phyloP scores from a whole-genome alignment of 2,329 filamentous ascomycete species.

The Fusarium concolor region DNA sequence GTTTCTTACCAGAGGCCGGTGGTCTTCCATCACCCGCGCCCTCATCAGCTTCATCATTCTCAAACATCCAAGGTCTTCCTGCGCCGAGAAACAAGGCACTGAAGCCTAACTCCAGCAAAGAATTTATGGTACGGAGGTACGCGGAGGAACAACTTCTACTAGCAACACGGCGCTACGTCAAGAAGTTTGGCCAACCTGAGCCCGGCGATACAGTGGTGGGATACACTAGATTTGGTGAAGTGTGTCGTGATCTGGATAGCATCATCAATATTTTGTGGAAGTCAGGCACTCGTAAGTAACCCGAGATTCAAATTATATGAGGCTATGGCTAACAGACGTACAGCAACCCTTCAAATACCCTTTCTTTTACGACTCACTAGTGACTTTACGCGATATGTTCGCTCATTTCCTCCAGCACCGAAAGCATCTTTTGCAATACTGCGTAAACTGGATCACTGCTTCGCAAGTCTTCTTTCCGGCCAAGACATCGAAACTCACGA shows the following conservation, averaged over 20 bases:
- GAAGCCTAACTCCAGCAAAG: slow-evolving; percentile 68
- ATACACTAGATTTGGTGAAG: slow-evolving; percentile 73
- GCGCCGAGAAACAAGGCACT: slow-evolving; percentile 66
- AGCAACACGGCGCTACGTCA: slow-evolving; percentile 69
- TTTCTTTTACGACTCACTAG: slow-evolving; percentile 84
- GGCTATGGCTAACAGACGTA: not conserved
- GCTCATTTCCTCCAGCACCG: slow-evolving; percentile 72
- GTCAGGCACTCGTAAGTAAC: slow-evolving; percentile 80
- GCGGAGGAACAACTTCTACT: slow-evolving; percentile 65
- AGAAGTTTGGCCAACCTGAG: slow-evolving; percentile 64
- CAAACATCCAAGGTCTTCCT: slow-evolving; percentile 58
- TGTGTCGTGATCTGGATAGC: slow-evolving; percentile 78
- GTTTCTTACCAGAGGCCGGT: slow-evolving; percentile 60
- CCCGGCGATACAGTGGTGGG: slow-evolving; percentile 62
- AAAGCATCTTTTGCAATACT: slow-evolving; percentile 77
- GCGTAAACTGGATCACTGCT: slow-evolving; percentile 84
- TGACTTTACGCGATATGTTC: slow-evolving; percentile 77
- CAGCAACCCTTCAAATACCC: slow-evolving; percentile 75
- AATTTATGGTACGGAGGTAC: slow-evolving; percentile 69
- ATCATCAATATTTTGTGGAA: slow-evolving; percentile 87
- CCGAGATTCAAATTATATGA: fast-evolving
- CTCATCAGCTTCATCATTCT: slow-evolving; percentile 59
- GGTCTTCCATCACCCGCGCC: slow-evolving; percentile 67
- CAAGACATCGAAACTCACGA: slow-evolving; percentile 74
- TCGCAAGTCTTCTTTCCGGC: slow-evolving; percentile 78